Conservation (phyloP, 768 basidiomycete species). For the Naganishia vishniacii region DNA sequence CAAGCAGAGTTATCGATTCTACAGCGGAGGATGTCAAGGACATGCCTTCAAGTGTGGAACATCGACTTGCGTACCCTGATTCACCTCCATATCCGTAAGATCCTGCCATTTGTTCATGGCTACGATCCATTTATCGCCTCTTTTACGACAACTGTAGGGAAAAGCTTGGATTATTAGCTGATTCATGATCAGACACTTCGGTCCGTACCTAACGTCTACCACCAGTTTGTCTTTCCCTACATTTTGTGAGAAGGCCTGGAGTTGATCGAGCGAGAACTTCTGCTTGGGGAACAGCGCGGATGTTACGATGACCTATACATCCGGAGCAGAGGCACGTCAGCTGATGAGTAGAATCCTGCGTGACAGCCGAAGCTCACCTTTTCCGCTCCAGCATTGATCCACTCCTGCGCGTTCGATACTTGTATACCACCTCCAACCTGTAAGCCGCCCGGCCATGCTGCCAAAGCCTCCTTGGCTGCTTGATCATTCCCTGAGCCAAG, state of each 20-base stretch:
- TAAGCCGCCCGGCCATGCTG: conserved; percentile 77
- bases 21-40: not conserved
- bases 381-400: conserved; percentile 82
- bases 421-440: conserved; percentile 94
- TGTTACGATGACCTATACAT: conserved; percentile 83
- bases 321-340: not conserved
- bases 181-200: not conserved
- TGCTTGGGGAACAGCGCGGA: conserved; percentile 86
- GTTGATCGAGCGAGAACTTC: conserved; percentile 67
- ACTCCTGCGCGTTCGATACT: conserved; percentile 68
- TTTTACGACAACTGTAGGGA: conserved; percentile 66
- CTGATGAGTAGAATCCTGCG: not conserved
- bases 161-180: not conserved
- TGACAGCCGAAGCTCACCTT: conserved; percentile 56
- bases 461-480: conserved; percentile 77
- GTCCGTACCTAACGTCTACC: conserved; percentile 80
- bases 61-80: conserved; percentile 56
- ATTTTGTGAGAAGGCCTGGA: conserved; percentile 58
- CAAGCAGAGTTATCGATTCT: conserved; percentile 19
- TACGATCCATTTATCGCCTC: conserved; percentile 75
- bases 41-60: not conserved
- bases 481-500: conserved; percentile 82
- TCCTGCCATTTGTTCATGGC: conserved; percentile 99
- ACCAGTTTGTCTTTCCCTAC: conserved; percentile 84
- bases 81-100: conserved; percentile 88